These are phyloP conservation scores for Teratosphaeria destructans DNA, from an alignment of 2,329 filamentous ascomycete genomes.

Conservation along the genomic window DNA sequence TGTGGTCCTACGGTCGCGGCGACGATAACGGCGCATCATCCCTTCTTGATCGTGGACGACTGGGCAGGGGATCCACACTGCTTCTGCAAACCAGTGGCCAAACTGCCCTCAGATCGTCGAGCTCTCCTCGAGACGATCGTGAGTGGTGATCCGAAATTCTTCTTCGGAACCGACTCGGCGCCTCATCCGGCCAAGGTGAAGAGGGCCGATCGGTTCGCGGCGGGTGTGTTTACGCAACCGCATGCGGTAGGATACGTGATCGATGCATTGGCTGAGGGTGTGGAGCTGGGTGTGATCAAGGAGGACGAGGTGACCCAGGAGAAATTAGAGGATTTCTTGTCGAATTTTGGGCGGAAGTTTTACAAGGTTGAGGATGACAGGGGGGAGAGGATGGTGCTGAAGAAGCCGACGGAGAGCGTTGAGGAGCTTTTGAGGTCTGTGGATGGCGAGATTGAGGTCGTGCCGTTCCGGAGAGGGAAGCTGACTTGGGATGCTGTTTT, in stretches of 20 bases:
- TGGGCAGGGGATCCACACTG: constrained; percentile 61
- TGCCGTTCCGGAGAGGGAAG: constrained; percentile 55
- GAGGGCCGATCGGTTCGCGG: constrained; percentile 48
- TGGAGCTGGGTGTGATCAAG: constrained; percentile 43
- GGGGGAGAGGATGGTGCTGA: constrained; percentile 46
- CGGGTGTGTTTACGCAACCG: constrained; percentile 72
- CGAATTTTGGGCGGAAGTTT: constrained; percentile 46
- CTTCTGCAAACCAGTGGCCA: constrained; percentile 62
- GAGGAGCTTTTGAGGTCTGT: constrained; percentile 44
- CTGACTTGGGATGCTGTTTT: constrained; percentile 39
- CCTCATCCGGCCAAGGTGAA: constrained; percentile 56
- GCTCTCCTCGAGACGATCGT: constrained; percentile 58
- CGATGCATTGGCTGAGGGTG: constrained; percentile 52
- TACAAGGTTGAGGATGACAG: constrained; percentile 41
- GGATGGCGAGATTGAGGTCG: constrained; percentile 46
- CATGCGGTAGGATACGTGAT: constrained; percentile 57
- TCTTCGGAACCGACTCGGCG: constrained; percentile 66
- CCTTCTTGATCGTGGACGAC: constrained; percentile 70
- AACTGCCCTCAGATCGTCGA: constrained; percentile 58
- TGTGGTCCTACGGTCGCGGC: constrained; percentile 69
- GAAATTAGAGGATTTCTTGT: constrained; percentile 48
- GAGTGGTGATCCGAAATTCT: constrained; percentile 55
- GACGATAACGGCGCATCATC: constrained; percentile 79
- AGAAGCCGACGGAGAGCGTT: constrained; percentile 46
- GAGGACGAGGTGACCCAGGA: constrained; percentile 46